Conservation (phyloP, 208 protist genomes). For the Strigomonas galati region DNA sequence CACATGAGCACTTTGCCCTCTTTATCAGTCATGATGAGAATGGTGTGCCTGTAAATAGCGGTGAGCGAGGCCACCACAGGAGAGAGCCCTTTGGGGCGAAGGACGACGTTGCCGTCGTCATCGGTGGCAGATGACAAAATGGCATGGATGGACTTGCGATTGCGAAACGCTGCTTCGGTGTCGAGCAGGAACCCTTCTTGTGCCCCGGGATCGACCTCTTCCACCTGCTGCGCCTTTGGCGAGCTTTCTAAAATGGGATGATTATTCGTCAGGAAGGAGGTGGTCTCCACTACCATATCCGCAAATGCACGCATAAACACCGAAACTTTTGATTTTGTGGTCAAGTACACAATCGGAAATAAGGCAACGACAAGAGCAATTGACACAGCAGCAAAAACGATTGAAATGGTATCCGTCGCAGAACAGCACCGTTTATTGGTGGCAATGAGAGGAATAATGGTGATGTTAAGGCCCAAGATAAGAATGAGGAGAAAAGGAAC, state of each 20-base stretch:
- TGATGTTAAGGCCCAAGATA: constrained; percentile 11
- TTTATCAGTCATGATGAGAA: constrained; percentile 45
- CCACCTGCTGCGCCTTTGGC: constrained; percentile 1
- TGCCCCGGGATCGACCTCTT: constrained; percentile 6
- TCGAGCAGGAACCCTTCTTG: constrained; percentile 24
- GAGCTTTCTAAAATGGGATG: constrained; percentile 20
- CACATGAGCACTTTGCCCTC: constrained; percentile 52
- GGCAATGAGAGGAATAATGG: constrained; percentile 18
- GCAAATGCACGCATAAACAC: not conserved
- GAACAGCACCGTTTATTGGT: constrained; percentile 11
- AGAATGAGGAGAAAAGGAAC: constrained; percentile 19
- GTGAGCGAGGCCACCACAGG: constrained; percentile 30
- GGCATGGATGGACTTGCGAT: constrained; percentile 26
- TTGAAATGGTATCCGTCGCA: constrained; percentile 14
- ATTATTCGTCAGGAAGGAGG: not conserved
- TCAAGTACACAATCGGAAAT: constrained; percentile 22
- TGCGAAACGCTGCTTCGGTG: constrained; percentile 21
- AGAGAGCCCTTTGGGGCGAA: constrained; percentile 32
- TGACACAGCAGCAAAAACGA: constrained; percentile 18
- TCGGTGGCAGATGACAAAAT: constrained; percentile 43
- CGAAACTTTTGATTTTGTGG: constrained; percentile 1
- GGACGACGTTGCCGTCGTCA: constrained; percentile 37
- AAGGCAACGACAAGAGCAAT: constrained; percentile 17
- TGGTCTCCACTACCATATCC: constrained; percentile 6
- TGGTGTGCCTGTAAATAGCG: constrained; percentile 36